Evolutionary conservation across 139 green algal species (phyloP).

Genomic region (Chlorella sp.): DNA sequence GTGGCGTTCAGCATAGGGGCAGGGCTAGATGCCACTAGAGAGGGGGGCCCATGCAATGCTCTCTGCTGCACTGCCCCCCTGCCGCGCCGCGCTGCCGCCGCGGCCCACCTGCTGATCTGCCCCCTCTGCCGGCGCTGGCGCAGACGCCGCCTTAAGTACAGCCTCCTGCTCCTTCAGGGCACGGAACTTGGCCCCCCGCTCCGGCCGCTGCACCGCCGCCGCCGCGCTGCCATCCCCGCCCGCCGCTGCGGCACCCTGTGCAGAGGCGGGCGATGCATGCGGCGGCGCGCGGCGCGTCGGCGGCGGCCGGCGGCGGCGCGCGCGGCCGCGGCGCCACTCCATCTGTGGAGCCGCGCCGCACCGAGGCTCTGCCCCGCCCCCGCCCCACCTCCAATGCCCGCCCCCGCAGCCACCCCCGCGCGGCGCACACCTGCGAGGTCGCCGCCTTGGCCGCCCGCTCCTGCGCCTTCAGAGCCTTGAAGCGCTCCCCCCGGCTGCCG

Average conservation of each 20-base stretch:
- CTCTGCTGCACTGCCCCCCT: no score
- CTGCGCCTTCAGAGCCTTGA: conserved; percentile 71
- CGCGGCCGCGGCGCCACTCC: not conserved
- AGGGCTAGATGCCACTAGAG: no score
- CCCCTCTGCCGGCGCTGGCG: not conserved
- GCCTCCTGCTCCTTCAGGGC: conserved; percentile 71
- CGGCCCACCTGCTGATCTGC: not conserved
- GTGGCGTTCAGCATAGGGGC: not conserved
- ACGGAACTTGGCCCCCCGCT: conserved; percentile 62
- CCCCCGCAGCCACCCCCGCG: not conserved
- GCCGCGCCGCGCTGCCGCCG: not conserved
- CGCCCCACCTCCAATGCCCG: not conserved
- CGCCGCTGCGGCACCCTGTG: not conserved
- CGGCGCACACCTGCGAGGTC: not conserved
- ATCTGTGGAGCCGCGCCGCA: not conserved
- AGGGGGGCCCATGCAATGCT: no score
- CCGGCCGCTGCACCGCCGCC: not conserved
- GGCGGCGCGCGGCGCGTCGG: not conserved
- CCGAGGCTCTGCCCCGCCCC: not conserved
- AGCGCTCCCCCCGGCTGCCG: conserved; percentile 58
- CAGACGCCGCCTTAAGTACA: conserved; percentile 54
- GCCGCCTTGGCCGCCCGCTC: conserved; percentile 76
- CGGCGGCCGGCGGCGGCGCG: not conserved
- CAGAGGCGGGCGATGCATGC: not conserved
- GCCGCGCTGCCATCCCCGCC: not conserved